Conservation (phyloP, 805 yeast genomes). For the Pichia heedii region DNA sequence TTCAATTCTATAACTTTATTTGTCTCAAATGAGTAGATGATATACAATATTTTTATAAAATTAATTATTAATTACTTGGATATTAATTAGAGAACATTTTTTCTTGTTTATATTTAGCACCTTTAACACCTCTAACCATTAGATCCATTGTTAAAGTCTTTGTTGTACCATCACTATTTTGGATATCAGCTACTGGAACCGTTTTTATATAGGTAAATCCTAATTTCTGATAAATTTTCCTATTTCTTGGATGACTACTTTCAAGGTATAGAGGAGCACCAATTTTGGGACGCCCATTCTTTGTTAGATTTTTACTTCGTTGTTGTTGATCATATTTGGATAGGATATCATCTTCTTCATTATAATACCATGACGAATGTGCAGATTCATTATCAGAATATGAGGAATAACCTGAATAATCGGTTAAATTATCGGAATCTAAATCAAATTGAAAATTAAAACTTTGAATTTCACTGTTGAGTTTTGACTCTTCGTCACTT, state of each 20-base stretch:
- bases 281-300: slow-evolving; percentile 17
- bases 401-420: slow-evolving; percentile 27
- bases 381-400: slow-evolving; percentile 27
- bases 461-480: slow-evolving; percentile 27
- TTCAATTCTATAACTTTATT: too few relatives aligned
- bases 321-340: slow-evolving; percentile 26
- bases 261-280: slow-evolving; percentile 41
- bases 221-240: slow-evolving; percentile 43
- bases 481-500: slow-evolving; percentile 20
- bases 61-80: not conserved
- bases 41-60: not conserved
- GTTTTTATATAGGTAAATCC: slow-evolving; percentile 38
- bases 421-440: slow-evolving; percentile 27
- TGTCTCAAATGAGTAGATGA: too few relatives aligned
- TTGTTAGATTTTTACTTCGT: slow-evolving; percentile 9
- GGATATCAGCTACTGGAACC: slow-evolving; percentile 27
- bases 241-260: slow-evolving; percentile 46
- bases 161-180: slow-evolving; percentile 17
- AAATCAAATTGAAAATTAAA: slow-evolving; percentile 27
- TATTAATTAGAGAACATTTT: slow-evolving; percentile 6
- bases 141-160: slow-evolving; percentile 28
- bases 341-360: slow-evolving; percentile 27
- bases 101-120: slow-evolving; percentile 24
- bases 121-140: slow-evolving; percentile 32
- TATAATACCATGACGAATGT: slow-evolving; percentile 28